phyloP scores from a whole-genome alignment of 2,329 filamentous ascomycete species.

The Neofusicoccum cordaticola region DNA sequence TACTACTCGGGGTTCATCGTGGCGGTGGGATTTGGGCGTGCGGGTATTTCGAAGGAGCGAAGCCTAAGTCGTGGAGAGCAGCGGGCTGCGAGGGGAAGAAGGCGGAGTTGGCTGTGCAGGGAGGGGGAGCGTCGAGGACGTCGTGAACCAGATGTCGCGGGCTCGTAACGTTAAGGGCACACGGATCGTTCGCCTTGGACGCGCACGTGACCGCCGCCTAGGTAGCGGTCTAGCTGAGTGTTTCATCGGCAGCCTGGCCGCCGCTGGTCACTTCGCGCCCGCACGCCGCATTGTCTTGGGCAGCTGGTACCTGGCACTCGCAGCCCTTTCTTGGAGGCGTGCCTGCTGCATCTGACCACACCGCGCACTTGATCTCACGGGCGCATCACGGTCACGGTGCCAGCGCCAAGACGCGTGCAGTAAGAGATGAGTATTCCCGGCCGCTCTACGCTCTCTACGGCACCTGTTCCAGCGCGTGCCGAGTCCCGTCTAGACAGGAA shows the following conservation, averaged over 20 bases:
- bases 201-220: neutral
- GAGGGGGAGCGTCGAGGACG: constrained; percentile 15
- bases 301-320: neutral
- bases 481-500: constrained; percentile 2
- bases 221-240: neutral
- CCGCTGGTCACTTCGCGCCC: neutral
- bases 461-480: neutral
- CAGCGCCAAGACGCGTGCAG: neutral
- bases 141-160: constrained; percentile 23
- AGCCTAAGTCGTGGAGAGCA: constrained; percentile 6
- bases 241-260: neutral
- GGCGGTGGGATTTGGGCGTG: constrained; percentile 30
- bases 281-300: constrained; percentile 1
- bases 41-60: constrained; percentile 1
- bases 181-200: constrained; percentile 1
- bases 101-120: constrained; percentile 18
- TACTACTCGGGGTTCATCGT: constrained; percentile 94
- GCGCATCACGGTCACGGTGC: neutral
- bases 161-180: constrained; percentile 13
- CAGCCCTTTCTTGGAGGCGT: neutral
- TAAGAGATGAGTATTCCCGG: neutral
- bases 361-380: constrained; percentile 1
- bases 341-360: neutral
- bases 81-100: constrained; percentile 11
- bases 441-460: constrained; percentile 3